phyloP scores from a whole-genome alignment of 306 rosid genomes.

The Cicer arietinum region DNA sequence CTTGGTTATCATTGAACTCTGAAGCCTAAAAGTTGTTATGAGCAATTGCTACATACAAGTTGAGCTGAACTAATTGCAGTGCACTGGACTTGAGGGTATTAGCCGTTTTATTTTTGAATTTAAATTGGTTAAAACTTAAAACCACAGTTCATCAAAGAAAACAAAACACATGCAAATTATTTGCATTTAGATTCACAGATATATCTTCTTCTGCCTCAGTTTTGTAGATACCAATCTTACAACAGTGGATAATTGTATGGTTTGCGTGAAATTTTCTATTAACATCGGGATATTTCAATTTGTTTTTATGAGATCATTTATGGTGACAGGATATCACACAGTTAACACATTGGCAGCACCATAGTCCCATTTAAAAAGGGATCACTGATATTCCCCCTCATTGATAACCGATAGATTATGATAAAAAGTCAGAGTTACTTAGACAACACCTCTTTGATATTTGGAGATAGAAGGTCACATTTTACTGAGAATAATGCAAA shows the following conservation, averaged over 20 bases:
- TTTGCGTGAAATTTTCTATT: not conserved
- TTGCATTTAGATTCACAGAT: not conserved
- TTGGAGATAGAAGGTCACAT: not conserved
- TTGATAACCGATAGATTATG: too few species aligned
- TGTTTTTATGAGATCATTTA: conserved; percentile 5
- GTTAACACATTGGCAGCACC: not conserved
- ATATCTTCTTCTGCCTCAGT: not conserved
- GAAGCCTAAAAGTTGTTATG: conserved; percentile 9
- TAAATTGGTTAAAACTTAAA: conserved; percentile 15
- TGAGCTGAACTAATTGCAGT: conserved; percentile 2
- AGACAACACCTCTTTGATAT: too few species aligned
- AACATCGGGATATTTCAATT: conserved; percentile 21
- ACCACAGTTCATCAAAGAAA: conserved; percentile 2
- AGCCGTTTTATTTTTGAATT: not conserved
- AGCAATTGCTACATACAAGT: not conserved
- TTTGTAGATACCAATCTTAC: conserved; percentile 1
- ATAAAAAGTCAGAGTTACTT: too few species aligned
- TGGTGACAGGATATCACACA: conserved; percentile 6
- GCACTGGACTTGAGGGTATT: not conserved
- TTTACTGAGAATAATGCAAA: not conserved
- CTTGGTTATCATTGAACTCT: not conserved
- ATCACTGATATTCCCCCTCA: too few species aligned
- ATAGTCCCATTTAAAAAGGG: too few species aligned
- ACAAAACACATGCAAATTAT: conserved; percentile 10
- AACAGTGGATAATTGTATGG: not conserved